Evolutionary conservation across 371 early-diverging fungal species (phyloP), one percentile per base, ranked within the genome.

Genomic region (Phascolomyces articulosus): DNA sequence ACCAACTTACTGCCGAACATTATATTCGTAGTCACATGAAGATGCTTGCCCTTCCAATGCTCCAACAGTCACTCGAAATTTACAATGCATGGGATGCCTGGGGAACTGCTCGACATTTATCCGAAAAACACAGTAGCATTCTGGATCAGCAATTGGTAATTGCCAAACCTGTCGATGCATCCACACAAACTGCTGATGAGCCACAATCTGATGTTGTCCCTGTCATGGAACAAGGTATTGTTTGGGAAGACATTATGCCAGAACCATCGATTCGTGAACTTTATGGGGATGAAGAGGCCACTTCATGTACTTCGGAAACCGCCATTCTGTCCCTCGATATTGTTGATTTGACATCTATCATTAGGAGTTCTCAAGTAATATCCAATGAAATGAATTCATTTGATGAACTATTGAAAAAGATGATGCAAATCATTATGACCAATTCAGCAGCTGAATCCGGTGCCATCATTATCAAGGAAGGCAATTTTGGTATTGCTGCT

Each of bases 371-470:
- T 1, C 81, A 81, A 72, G 82, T 81, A 15, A 76, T 81, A 13
- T 78, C 82, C 29, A 78, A 74, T 23, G 82, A 81, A 62, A 74
- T 81, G 71, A 77, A 78, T 38, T 79, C 79, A 10, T 81, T 78
- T 74, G 78, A 81, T 26, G 78, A 77, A 28, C 60, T 81, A 1
- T 48, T 81, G 7, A 71, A 78, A 24, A 76, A 71, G 27, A 81
- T 81, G 81, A 78, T 81, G 66, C 70, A 57, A 0, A 81, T 81
- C 26, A 81, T 78, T 58, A 73, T 77, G 77, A 65, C 72, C 8
- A 81, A 81, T 44, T 73, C 76, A 8, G 78, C 77, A 31, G 81
- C 81, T 3, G 78, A 81, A 44, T 67, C 72, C 2, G 80, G 80
- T 8, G 75, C 74, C 0, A 80, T 80, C n/a, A 73, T 81, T 23